A percentile compares a stretch with the other conserved stretches of the same genome.
These are phyloP conservation scores for Hirschioporus abietinus DNA, from an alignment of 768 basidiomycete species.

Conservation along the genomic window DNA sequence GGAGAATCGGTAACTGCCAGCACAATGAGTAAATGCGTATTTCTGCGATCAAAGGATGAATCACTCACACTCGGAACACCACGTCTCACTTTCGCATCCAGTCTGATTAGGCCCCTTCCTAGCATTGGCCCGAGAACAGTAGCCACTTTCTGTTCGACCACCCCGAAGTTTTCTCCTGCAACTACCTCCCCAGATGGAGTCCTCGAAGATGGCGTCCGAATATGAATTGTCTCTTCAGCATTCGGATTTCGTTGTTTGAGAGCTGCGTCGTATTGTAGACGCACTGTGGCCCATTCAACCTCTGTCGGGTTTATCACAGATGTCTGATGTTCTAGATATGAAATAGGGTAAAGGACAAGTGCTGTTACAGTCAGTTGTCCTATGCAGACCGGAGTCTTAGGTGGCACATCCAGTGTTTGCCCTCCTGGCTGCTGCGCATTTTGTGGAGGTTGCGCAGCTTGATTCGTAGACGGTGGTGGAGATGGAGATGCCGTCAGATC, in stretches of 20 bases:
- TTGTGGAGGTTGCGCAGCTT: constrained; percentile 22
- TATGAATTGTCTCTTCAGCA: constrained; percentile 81
- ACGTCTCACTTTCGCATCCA: constrained; percentile 73
- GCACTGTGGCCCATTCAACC: constrained; percentile 63
- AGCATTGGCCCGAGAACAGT: constrained; percentile 77
- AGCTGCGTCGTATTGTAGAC: constrained; percentile 65
- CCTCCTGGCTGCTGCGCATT: constrained; percentile 22
- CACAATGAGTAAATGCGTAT: constrained; percentile 16
- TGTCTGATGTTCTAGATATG: constrained; percentile 52
- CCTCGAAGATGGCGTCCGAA: constrained; percentile 56
- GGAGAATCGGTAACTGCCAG: constrained; percentile 70
- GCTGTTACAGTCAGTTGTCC: constrained; percentile 80
- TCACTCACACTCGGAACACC: constrained; percentile 54
- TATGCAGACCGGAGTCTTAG: constrained; percentile 84
- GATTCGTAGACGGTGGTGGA: constrained; percentile 36
- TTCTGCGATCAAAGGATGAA: constrained; percentile 7
- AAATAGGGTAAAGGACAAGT: constrained; percentile 76
- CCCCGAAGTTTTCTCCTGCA: constrained; percentile 67
- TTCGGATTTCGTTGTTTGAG: constrained; percentile 47
- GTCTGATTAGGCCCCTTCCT: constrained; percentile 73
- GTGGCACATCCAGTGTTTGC: constrained; percentile 46
- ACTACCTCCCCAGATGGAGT: constrained; percentile 47
- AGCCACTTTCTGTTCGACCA: constrained; percentile 84
- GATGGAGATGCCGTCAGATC: constrained; percentile 70
- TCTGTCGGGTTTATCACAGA: constrained; percentile 28